phyloP scores from a whole-genome alignment of 495 filamentous ascomycete genomes.

The Tuber umbilicatum region DNA sequence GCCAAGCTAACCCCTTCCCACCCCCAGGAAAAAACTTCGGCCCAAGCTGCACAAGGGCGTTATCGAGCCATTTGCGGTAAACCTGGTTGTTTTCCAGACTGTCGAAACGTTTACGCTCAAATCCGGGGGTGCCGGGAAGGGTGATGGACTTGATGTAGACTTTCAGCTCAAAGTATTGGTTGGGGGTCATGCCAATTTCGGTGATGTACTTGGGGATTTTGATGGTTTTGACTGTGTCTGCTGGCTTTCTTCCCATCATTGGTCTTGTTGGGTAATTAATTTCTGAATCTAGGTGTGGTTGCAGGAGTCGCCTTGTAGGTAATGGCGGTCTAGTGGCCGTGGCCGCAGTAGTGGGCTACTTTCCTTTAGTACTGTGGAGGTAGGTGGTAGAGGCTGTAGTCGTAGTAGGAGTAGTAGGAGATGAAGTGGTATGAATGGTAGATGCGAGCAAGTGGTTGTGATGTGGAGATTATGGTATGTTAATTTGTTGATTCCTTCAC shows the following conservation, averaged over 20 bases:
- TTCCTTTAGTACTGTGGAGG: neutral
- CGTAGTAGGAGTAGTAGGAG: neutral
- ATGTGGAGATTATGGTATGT: neutral
- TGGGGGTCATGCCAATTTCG: neutral
- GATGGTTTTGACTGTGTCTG: neutral
- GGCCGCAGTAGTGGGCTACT: neutral
- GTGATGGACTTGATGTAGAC: neutral
- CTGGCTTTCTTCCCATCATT: neutral
- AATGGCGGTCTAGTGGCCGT: neutral
- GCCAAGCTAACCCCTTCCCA: neutral
- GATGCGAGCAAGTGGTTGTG: neutral
- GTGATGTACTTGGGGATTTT: neutral
- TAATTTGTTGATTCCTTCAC: neutral
- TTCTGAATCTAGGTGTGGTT: neutral
- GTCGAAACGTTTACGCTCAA: neutral
- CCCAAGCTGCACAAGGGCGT: neutral
- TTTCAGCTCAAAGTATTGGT: neutral
- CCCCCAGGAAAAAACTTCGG: neutral
- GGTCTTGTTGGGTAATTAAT: neutral
- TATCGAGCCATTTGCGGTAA: neutral
- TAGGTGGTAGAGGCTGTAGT: neutral
- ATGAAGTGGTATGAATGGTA: neutral
- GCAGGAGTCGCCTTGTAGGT: neutral
- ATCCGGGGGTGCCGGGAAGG: neutral
- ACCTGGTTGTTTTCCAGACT: neutral